Evolutionary conservation across 176 grass and related monocot genomes (phyloP), one percentile per base, ranked within the genome.

Genomic region (Tillandsia leiboldiana): DNA sequence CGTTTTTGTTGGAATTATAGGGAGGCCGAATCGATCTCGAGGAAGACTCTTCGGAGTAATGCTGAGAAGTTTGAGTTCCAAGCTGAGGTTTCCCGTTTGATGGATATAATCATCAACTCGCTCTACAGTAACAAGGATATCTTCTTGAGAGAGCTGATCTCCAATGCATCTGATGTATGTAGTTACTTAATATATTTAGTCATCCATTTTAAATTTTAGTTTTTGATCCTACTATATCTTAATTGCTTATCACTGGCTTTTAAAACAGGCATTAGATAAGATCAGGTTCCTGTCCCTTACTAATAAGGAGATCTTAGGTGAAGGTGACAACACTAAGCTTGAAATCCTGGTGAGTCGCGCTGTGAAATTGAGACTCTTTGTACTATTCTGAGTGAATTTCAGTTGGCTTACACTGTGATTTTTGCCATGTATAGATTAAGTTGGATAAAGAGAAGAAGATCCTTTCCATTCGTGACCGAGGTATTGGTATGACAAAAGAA

Each of bases 81-180:
- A 75, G 93, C 93, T 23, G 93, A 97, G 81, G 93, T 97, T 72
- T 93, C 94, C 73, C 88, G 94, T 13, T 87, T 93, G 49, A 99
- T 99, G 94, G 94, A 99, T 79, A 99, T 99, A 69, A 77, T 99
- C 77, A 99, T 99, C 74, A 97, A 97, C 70, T 97, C 94, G 20
- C 89, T 97, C 65, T 97, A 97, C 68, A 97, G 89, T 66, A 97
- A 97, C 89, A 97, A 97, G 82, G 94, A 97, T 57, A 97, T 97
- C 70, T 97, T 85, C 51, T 80, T 97, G 69, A 92, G 93, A 81
- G 94, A 97, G 78, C 89, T 97, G 23, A 93, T 97, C 10, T 97
- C 94, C 61, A 99, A 99, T 86, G 94, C 94, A 69, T 99, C 94
- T 49, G 94, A 99, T 72, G 94, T 99, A 75, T 67, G 79, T 48